Evolutionary conservation across 495 filamentous ascomycete genomes (phyloP).

Genomic region (Aspergillus avenaceus): DNA sequence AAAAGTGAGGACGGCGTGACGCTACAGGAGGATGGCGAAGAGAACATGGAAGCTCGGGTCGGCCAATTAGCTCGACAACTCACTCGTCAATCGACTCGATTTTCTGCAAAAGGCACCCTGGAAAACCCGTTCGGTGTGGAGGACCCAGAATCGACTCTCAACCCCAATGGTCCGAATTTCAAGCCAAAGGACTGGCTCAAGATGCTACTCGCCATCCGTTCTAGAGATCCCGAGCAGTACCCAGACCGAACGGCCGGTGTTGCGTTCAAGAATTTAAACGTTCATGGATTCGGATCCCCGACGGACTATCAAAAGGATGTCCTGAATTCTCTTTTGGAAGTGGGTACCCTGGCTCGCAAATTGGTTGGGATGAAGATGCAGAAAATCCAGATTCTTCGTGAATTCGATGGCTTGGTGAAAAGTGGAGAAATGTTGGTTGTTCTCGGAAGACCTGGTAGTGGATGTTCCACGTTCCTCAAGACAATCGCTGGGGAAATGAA

Average conservation of each 20-base stretch:
- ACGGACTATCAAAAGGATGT: constrained; percentile 82
- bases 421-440: constrained; percentile 79
- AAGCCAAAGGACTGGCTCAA: constrained; percentile 26
- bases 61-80: constrained; percentile 12
- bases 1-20: constrained; percentile 18
- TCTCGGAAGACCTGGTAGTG: constrained; percentile 66
- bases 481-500: constrained; percentile 64
- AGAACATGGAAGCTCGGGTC: constrained; percentile 10
- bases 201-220: constrained; percentile 16
- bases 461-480: constrained; percentile 68
- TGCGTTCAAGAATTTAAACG: constrained; percentile 58
- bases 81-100: constrained; percentile 17
- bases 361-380: constrained; percentile 42
- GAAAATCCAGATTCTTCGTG: constrained; percentile 62
- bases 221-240: constrained; percentile 20
- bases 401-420: constrained; percentile 67
- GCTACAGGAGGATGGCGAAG: constrained; percentile 7
- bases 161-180: constrained; percentile 26
- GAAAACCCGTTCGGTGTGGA: constrained; percentile 13
- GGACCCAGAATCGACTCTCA: constrained; percentile 20
- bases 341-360: constrained; percentile 38
- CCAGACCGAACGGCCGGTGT: constrained; percentile 17
- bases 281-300: constrained; percentile 68
- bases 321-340: constrained; percentile 58
- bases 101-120: constrained; percentile 13